Evolutionary conservation across 192 early-diverging fungal species (phyloP).

Genomic region (Spinellus fusiger): DNA sequence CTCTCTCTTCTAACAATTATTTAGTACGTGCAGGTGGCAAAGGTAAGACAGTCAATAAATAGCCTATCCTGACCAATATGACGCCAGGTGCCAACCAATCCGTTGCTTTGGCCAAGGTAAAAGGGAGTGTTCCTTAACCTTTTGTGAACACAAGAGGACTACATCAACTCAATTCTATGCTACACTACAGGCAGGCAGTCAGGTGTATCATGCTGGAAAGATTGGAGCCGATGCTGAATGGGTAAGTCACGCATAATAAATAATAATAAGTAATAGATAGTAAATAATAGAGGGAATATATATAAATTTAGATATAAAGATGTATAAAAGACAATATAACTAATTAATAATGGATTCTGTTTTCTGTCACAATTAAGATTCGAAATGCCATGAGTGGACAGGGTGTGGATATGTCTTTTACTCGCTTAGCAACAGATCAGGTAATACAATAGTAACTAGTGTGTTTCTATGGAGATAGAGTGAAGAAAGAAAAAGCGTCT

Average conservation of each 20-base stretch:
- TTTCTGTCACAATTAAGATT: slow-evolving; percentile 26
- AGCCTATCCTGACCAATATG: background rate
- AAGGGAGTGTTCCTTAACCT: background rate
- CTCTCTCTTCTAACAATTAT: slow-evolving; percentile 39
- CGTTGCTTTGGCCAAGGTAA: slow-evolving; percentile 70
- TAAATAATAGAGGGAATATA: too few species aligned
- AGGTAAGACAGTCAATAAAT: slow-evolving; percentile 25
- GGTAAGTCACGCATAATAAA: slow-evolving; percentile 26
- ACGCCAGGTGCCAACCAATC: slow-evolving; percentile 79
- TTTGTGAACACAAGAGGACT: too few species aligned
- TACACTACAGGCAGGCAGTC: slow-evolving; percentile 53
- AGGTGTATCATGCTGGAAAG: slow-evolving; percentile 69
- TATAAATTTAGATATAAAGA: too few species aligned
- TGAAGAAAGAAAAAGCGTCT: slow-evolving; percentile 6
- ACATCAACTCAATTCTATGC: too few species aligned
- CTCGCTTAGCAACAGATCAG: slow-evolving; percentile 46
- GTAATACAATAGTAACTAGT: slow-evolving; percentile 18
- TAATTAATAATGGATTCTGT: too few species aligned
- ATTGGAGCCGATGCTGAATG: slow-evolving; percentile 80
- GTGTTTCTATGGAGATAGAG: background rate
- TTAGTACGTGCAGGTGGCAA: slow-evolving; percentile 65
- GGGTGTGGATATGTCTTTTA: slow-evolving; percentile 61
- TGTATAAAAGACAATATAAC: too few species aligned
- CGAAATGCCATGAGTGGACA: slow-evolving; percentile 51
- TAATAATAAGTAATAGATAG: background rate